phyloP scores from a whole-genome alignment of 139 green algal genomes.

The Tetraselmis striata region DNA sequence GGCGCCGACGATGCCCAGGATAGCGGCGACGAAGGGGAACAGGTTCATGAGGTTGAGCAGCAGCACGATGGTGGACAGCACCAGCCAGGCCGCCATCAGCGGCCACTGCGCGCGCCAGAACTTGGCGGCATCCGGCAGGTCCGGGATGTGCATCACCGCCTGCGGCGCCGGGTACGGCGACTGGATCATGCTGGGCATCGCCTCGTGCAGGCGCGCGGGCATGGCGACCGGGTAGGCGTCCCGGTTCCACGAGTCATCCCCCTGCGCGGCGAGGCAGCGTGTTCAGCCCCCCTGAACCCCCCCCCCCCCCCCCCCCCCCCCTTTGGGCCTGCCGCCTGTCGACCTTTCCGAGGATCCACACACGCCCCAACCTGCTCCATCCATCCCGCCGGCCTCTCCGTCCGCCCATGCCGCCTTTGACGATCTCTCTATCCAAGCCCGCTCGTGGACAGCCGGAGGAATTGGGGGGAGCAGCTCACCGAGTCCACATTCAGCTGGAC shows the following conservation, averaged over 20 bases:
- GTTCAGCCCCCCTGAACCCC: neutral
- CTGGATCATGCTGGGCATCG: neutral
- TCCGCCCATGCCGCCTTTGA: neutral
- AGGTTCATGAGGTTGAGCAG: neutral
- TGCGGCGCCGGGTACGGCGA: neutral
- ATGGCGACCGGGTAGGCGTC: neutral
- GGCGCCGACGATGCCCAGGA: neutral
- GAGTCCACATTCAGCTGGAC: neutral
- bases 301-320: no score
- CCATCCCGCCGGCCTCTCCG: no score
- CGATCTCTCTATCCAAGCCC: no score
- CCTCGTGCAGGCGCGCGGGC: neutral
- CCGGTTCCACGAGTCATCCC: neutral
- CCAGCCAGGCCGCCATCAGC: neutral
- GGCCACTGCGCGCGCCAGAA: neutral
- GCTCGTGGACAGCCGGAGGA: no score
- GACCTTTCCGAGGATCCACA: no score
- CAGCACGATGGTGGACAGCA: neutral
- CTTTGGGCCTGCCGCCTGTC: neutral
- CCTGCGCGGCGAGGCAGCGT: neutral
- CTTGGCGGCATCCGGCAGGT: neutral
- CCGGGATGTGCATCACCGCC: neutral
- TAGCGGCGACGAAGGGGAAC: neutral
- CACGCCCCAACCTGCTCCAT: neutral
- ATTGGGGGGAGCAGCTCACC: neutral